These are phyloP conservation scores for Pseudogymnoascus sp. DNA, from an alignment of 2,329 filamentous ascomycete genomes.

Conservation along the genomic window DNA sequence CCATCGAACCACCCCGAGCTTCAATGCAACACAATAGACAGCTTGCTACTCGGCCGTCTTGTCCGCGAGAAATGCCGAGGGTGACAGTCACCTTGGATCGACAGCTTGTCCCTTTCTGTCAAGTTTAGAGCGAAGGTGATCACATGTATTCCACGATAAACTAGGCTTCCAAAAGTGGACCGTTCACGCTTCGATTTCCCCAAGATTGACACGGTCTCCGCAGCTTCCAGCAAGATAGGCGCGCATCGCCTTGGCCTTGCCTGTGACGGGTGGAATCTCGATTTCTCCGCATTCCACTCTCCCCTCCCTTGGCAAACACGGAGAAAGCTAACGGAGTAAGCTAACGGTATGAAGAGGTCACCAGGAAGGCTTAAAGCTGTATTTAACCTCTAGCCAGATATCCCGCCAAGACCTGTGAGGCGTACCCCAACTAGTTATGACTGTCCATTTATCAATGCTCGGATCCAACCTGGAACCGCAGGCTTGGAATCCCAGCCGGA, in stretches of 20 bases:
- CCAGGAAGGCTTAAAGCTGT: neutral
- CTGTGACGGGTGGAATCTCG: neutral
- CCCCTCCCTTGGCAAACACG: conserved; percentile 1
- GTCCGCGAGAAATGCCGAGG: neutral
- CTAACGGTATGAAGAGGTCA: neutral
- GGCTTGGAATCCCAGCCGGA: conserved; percentile 55
- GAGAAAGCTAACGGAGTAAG: neutral
- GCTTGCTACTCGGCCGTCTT: neutral
- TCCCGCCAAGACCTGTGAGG: neutral
- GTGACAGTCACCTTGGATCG: neutral
- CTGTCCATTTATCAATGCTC: conserved; percentile 37
- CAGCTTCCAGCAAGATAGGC: neutral
- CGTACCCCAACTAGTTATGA: neutral
- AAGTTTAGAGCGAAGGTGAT: neutral
- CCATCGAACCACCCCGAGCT: neutral
- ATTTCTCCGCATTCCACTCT: neutral
- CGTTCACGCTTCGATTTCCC: neutral
- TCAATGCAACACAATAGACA: neutral
- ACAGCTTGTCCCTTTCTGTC: neutral
- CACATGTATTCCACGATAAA: neutral
- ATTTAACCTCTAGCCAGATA: neutral
- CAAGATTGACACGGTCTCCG: neutral
- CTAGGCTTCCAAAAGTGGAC: neutral
- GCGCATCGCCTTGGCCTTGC: neutral
- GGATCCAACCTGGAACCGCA: conserved; percentile 53